Conservation (phyloP, 345 rosid genomes). For the Litchi chinensis region DNA sequence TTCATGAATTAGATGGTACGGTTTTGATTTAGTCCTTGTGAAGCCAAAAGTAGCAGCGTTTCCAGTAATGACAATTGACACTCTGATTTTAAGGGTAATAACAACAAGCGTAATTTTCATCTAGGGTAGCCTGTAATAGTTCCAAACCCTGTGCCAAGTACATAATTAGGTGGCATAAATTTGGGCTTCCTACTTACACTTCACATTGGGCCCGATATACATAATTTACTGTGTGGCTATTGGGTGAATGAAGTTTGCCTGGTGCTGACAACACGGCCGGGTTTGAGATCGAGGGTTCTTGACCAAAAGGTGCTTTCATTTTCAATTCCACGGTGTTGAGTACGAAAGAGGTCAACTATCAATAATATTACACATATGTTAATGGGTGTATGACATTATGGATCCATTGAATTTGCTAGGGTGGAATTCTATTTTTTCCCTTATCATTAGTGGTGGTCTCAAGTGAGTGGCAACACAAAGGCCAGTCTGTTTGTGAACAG, state of each 20-base stretch:
- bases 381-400: background rate
- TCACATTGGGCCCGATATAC: too few relatives aligned
- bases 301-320: too few relatives aligned
- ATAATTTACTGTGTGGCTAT: too few relatives aligned
- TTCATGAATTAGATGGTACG: background rate
- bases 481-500: constrained; percentile 19
- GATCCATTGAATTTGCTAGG: background rate
- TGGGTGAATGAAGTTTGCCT: too few relatives aligned
- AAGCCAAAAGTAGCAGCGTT: too few relatives aligned
- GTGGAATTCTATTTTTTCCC: constrained; percentile 8
- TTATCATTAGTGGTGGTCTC: constrained; percentile 16
- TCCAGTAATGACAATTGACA: too few relatives aligned
- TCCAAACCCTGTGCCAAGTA: background rate
- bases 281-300: too few relatives aligned
- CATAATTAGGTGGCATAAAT: background rate
- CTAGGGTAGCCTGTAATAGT: too few relatives aligned
- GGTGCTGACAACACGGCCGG: background rate
- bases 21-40: background rate
- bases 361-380: too few relatives aligned
- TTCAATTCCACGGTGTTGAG: too few relatives aligned
- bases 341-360: background rate
- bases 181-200: background rate
- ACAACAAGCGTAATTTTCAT: too few relatives aligned
- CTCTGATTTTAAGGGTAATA: too few relatives aligned
- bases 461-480: background rate